Conservation (phyloP, 345 rosid genomes). For the Salix arbutifolia region DNA sequence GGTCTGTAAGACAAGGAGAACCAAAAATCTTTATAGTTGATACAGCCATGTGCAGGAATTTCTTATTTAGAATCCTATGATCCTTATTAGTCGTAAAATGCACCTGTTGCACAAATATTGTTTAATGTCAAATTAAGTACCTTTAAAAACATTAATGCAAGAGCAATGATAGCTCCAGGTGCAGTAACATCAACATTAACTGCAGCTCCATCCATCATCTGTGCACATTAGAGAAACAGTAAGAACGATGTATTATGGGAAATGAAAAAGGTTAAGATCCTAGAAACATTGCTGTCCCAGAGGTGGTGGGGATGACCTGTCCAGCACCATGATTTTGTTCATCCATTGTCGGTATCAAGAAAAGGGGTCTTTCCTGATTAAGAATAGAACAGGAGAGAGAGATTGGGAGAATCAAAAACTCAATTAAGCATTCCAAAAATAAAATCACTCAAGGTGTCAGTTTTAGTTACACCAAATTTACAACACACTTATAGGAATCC, state of each 20-base stretch:
- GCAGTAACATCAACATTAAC: slow-evolving; percentile 93
- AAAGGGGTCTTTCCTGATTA: slow-evolving; percentile 59
- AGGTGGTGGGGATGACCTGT: slow-evolving; percentile 52
- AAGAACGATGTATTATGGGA: background rate
- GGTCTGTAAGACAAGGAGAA: slow-evolving; percentile 47
- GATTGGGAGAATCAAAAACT: slow-evolving; percentile 15
- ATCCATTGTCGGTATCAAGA: slow-evolving; percentile 46
- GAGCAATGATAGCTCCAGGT: slow-evolving; percentile 92
- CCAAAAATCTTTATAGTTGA: background rate
- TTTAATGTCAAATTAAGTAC: slow-evolving; percentile 25
- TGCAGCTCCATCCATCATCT: slow-evolving; percentile 76
- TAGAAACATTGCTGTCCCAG: slow-evolving; percentile 7
- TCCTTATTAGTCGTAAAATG: background rate
- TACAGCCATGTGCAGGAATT: background rate
- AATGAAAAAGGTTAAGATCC: background rate
- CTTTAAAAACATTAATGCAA: slow-evolving; percentile 87
- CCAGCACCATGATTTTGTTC: slow-evolving; percentile 60
- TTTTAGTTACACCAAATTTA: slow-evolving; percentile 16
- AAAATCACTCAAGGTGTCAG: slow-evolving; percentile 1
- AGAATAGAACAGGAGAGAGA: slow-evolving; percentile 14
- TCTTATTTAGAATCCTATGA: background rate
- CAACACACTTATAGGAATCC: background rate
- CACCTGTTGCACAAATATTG: background rate
- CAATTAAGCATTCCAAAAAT: background rate
- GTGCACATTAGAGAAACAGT: slow-evolving; percentile 11